Conservation (phyloP, 768 basidiomycete species). For the Amanita pseudoporphyria region DNA sequence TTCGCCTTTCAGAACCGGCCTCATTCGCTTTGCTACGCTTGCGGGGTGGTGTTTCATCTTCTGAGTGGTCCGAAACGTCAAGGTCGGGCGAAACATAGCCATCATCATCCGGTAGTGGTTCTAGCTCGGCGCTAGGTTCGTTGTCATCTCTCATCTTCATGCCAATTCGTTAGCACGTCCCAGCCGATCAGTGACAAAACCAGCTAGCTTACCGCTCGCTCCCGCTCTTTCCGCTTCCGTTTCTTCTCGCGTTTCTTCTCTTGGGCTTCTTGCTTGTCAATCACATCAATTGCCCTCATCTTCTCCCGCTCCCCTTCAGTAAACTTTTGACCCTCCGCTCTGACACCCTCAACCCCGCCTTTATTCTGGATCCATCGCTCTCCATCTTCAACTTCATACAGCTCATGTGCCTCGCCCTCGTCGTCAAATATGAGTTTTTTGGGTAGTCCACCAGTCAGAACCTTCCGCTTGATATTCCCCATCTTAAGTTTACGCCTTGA, state of each 20-base stretch:
- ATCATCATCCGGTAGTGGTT: slow-evolving; percentile 31
- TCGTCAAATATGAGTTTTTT: slow-evolving; percentile 89
- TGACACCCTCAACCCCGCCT: slow-evolving; percentile 54
- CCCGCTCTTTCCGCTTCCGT: slow-evolving; percentile 78
- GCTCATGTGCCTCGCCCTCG: slow-evolving; percentile 66
- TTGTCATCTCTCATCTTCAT: slow-evolving; percentile 22
- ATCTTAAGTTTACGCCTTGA: slow-evolving; percentile 84
- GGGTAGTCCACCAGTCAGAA: slow-evolving; percentile 50
- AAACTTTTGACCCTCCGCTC: slow-evolving; percentile 59
- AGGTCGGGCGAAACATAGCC: slow-evolving; percentile 70
- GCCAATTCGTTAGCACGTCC: slow-evolving; percentile 7
- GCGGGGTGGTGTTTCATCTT: slow-evolving; percentile 23
- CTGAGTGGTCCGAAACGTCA: slow-evolving; percentile 30
- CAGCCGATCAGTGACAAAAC: background rate
- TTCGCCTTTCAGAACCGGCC: background rate
- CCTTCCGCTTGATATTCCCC: slow-evolving; percentile 62
- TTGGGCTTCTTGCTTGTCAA: slow-evolving; percentile 75
- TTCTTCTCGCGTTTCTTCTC: slow-evolving; percentile 91
- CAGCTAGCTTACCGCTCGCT: slow-evolving; percentile 32
- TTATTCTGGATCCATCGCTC: slow-evolving; percentile 60
- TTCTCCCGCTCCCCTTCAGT: slow-evolving; percentile 64
- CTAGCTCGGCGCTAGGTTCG: slow-evolving; percentile 27
- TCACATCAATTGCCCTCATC: slow-evolving; percentile 59
- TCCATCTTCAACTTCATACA: slow-evolving; percentile 76
- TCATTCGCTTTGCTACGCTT: slow-evolving; percentile 15